Base-by-base conservation (phyloP, 1,284 basidiomycete species). In the Chondrostereum purpureum region DNA sequence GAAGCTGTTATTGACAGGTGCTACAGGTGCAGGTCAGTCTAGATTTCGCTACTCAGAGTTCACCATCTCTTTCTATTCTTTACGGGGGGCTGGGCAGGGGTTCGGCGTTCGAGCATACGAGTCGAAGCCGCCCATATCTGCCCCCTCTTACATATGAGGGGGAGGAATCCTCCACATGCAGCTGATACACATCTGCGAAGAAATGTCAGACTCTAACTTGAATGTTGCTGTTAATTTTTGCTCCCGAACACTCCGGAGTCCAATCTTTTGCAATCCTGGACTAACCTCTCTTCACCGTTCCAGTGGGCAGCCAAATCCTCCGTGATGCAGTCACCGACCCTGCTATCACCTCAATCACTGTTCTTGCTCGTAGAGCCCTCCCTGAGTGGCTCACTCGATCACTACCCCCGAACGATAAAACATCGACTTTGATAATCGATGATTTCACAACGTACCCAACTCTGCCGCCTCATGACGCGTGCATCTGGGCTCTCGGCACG, bases 401-500 rank as follows among this genome's bases (percentile, higher is more conserved):
- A n/a, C 31, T 59, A 16, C 56, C 63, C 48, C 37, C 37, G 14
- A 67, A 67, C 45, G 59, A 64, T 12, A 53, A 56, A 42, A 39
- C 53, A 18, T 56, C 53, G 3, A 55, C 55, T 3, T 55, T 70
- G 44, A 46, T 65, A 19, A 59, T 66, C 46, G 44, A 52, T 3
- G 62, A 70, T 51, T 70, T 70, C 51, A 45, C 58, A 13, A 38
- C 58, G 4, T 70, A 68, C 50, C 50, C 66, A 1, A 16, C 56
- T 1, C 55, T 70, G 20, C 55, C 58, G 13, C 41, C 48, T 4
- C 64, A 68, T 45, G 67, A 70, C 43, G 67, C 63, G 4, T 64
- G 64, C 50, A 55, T 71, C 6, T 71, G 69, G 68, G 68, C 67
- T 16, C 55, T 67, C 13, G 69, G 69, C 0, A 58, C 52, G 39